A percentile compares a stretch with the other conserved stretches of the same genome.
Conservation (phyloP, 2,329 filamentous ascomycete species). For the Alternaria viburni region DNA sequence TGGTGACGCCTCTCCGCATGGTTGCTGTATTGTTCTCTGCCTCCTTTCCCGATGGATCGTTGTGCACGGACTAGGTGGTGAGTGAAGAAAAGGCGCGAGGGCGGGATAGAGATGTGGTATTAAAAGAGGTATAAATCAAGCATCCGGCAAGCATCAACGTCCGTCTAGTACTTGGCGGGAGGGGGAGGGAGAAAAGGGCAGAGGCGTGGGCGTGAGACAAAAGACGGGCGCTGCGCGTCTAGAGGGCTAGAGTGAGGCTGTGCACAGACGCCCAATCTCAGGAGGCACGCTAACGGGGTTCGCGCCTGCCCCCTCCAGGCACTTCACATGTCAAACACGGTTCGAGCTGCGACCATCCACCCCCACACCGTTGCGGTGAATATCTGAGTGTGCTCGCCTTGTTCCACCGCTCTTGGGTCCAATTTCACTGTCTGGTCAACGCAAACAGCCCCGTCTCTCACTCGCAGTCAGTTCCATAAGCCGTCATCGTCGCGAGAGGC, state of each 20-base stretch:
- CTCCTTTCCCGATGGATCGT: constrained; percentile 30
- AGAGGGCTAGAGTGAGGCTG: constrained; percentile 16
- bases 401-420: neutral
- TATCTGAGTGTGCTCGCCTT: neutral
- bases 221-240: constrained; percentile 20
- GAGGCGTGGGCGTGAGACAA: constrained; percentile 11
- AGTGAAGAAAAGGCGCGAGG: constrained; percentile 8
- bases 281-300: neutral
- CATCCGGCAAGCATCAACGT: constrained; percentile 17
- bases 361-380: neutral
- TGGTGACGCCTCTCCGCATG: constrained; percentile 66
- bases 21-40: constrained; percentile 32
- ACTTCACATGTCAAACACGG: constrained; percentile 18
- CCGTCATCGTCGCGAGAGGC: constrained; percentile 14
- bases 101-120: constrained; percentile 12
- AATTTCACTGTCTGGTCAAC: neutral
- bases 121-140: constrained; percentile 15
- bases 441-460: constrained; percentile 8
- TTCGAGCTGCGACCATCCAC: neutral
- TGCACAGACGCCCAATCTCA: constrained; percentile 27
- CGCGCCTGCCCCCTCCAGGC: neutral
- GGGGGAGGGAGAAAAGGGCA: constrained; percentile 18
- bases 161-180: constrained; percentile 19
- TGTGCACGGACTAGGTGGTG: constrained; percentile 1
- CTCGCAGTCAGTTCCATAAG: constrained; percentile 8